phyloP scores from a whole-genome alignment of 768 basidiomycete genomes.

The Boletales sp. region DNA sequence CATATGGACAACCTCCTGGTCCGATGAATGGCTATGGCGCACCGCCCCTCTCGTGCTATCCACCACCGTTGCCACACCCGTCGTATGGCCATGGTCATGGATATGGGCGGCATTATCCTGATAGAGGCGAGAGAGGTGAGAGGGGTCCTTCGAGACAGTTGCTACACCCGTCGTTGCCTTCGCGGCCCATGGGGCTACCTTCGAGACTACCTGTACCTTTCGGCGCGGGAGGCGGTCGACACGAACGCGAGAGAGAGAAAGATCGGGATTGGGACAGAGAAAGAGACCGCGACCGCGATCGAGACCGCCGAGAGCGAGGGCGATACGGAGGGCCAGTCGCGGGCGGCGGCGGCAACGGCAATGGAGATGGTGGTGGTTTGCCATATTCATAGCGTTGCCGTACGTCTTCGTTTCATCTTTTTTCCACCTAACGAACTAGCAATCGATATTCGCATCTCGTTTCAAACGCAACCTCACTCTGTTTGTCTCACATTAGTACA shows the following conservation, averaged over 20 bases:
- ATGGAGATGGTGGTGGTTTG: conserved; percentile 20
- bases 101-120: conserved; percentile 11
- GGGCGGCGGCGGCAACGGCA: conserved; percentile 4
- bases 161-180: conserved; percentile 19
- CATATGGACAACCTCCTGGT: conserved; percentile 9
- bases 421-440: not conserved
- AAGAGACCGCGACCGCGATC: conserved; percentile 1
- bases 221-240: conserved; percentile 12
- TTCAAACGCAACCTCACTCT: not conserved
- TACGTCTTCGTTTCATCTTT: not conserved
- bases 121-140: conserved; percentile 16
- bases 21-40: conserved; percentile 17
- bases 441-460: conserved; percentile 7
- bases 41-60: conserved; percentile 11
- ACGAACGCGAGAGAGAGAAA: conserved; percentile 16
- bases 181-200: conserved; percentile 18
- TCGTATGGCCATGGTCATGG: conserved; percentile 9
- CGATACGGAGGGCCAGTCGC: conserved; percentile 9
- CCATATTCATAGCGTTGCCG: conserved; percentile 26
- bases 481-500: conserved; percentile 15
- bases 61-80: conserved; percentile 14
- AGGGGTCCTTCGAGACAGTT: conserved; percentile 3
- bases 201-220: conserved; percentile 14
- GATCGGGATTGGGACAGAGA: conserved; percentile 8
- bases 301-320: conserved; percentile 15